phyloP scores from a whole-genome alignment of 352 stramenopile genomes.

The Hyaloperonospora brassicae region DNA sequence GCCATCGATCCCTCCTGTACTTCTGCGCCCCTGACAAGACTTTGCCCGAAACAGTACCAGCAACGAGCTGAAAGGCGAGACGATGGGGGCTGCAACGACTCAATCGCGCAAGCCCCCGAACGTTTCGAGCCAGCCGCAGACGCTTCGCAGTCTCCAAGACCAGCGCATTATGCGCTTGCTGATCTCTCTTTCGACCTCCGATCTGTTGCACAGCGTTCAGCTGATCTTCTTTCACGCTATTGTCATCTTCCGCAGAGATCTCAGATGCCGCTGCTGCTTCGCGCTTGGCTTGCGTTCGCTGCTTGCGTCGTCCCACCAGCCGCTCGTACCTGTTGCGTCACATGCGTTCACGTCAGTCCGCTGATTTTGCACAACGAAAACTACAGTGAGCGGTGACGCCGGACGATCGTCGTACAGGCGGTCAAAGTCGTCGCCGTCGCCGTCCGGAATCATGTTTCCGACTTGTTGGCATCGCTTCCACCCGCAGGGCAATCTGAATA shows the following conservation, averaged over 20 bases:
- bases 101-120: constrained; percentile 16
- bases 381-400: not conserved
- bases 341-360: not conserved
- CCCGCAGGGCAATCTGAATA: too few species aligned
- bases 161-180: constrained; percentile 11
- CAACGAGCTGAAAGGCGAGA: constrained; percentile 16
- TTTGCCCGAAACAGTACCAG: constrained; percentile 6
- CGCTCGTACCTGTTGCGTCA: constrained; percentile 28
- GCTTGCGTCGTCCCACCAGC: constrained; percentile 21
- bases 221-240: constrained; percentile 1
- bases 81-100: constrained; percentile 12
- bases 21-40: constrained; percentile 2
- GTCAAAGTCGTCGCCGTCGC: constrained; percentile 28
- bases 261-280: constrained; percentile 1
- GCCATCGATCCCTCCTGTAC: constrained; percentile 5
- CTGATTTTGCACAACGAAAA: not conserved
- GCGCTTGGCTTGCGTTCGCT: constrained; percentile 7
- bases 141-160: constrained; percentile 8
- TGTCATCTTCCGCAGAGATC: not conserved
- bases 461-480: too few species aligned
- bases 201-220: constrained; percentile 3
- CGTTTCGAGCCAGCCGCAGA: constrained; percentile 19
- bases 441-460: constrained; percentile 1
- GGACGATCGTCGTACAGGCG: constrained; percentile 14
- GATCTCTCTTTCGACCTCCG: constrained; percentile 5